phyloP scores from a whole-genome alignment of 1,284 basidiomycete species.

The Porodaedalea pini region DNA sequence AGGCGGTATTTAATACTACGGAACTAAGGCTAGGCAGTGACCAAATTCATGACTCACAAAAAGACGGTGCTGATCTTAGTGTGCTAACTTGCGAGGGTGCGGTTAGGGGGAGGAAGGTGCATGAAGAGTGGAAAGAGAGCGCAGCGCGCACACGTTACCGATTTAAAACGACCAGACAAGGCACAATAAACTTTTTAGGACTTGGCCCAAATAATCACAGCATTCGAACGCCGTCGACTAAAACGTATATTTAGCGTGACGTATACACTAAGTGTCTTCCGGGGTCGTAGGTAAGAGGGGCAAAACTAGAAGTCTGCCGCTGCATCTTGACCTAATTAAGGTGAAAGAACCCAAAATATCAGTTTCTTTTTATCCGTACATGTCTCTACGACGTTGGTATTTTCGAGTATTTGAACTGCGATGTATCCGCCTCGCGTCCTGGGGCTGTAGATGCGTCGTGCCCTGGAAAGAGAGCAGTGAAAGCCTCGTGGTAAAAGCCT shows the following conservation, averaged over 20 bases:
- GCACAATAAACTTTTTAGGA: conserved; percentile 12
- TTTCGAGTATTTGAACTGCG: not conserved
- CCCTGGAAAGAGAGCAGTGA: conserved; percentile 1
- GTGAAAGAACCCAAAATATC: not conserved
- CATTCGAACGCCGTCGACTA: not conserved
- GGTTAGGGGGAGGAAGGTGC: conserved; percentile 6
- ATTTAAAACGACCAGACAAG: conserved; percentile 11
- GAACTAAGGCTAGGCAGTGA: not conserved
- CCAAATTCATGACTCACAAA: conserved; percentile 11
- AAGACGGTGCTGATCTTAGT: conserved; percentile 7
- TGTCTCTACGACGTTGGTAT: conserved; percentile 4
- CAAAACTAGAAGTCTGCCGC: conserved; percentile 12
- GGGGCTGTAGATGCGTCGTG: conserved; percentile 12
- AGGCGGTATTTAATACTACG: conserved; percentile 30
- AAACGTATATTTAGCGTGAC: conserved; percentile 14
- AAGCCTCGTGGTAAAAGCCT: conserved; percentile 18
- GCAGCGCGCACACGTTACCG: conserved; percentile 14
- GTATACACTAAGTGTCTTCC: conserved; percentile 12
- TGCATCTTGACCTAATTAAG: conserved; percentile 10
- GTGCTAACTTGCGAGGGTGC: conserved; percentile 2
- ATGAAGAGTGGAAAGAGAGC: conserved; percentile 7
- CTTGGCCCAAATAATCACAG: conserved; percentile 4
- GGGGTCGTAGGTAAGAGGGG: conserved; percentile 9
- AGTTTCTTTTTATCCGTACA: not conserved
- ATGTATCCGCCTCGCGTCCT: conserved; percentile 8